Conservation (phyloP, 1,284 basidiomycete genomes). For the Gomphus bonarii region DNA sequence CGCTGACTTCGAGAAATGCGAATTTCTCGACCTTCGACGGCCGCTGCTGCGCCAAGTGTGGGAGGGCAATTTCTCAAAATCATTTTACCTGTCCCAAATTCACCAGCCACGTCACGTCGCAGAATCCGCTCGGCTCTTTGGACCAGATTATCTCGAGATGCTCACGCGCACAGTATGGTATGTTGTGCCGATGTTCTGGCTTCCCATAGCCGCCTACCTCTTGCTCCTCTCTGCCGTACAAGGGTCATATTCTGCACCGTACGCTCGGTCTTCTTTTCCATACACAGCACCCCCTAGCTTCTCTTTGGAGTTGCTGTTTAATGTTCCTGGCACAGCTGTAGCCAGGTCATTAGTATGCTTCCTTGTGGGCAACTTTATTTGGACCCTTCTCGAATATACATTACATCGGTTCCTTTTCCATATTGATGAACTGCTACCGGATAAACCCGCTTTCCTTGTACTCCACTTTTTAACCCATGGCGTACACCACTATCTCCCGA, state of each 20-base stretch:
- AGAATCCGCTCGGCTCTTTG: constrained; percentile 83
- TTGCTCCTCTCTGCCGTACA: constrained; percentile 75
- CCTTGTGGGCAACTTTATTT: constrained; percentile 77
- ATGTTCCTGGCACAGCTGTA: constrained; percentile 38
- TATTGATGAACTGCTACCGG: constrained; percentile 85
- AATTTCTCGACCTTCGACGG: constrained; percentile 87
- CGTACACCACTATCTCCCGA: constrained; percentile 95
- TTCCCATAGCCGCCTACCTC: constrained; percentile 78
- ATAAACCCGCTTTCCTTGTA: constrained; percentile 69
- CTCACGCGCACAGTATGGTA: constrained; percentile 92
- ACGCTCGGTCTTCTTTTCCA: constrained; percentile 15
- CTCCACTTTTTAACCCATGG: constrained; percentile 94
- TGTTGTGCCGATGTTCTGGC: constrained; percentile 88
- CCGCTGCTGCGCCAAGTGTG: constrained; percentile 83
- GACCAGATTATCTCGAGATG: constrained; percentile 73
- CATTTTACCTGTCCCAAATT: constrained; percentile 93
- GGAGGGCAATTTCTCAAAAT: constrained; percentile 82
- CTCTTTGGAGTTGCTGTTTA: constrained; percentile 34
- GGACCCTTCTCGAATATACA: constrained; percentile 94
- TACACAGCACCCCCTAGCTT: constrained; percentile 46
- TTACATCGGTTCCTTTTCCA: constrained; percentile 98
- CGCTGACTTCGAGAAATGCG: constrained; percentile 76
- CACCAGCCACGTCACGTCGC: constrained; percentile 91
- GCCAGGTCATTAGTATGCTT: constrained; percentile 54
- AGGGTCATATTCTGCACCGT: constrained; percentile 58